Evolutionary conservation across 1,139 yeast species (phyloP), one percentile per base, ranked within the genome.

Genomic region (Lodderomyces oxycetoniae): DNA sequence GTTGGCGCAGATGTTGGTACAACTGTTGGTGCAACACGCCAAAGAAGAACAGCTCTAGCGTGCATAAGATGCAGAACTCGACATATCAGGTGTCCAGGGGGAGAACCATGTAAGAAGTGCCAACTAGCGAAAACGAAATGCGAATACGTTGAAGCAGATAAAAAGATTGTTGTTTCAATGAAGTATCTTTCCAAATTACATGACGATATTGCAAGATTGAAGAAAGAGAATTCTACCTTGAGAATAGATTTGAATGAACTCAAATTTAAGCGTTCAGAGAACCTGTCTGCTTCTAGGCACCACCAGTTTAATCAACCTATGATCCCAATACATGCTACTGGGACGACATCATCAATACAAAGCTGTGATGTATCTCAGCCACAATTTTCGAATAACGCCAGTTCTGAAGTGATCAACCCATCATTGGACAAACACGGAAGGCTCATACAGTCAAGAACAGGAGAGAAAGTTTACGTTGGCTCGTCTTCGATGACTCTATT

Each of bases 71-170:
- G 95, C 50, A 65, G 94, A 27, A 72, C 77, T 32, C 67, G 91
- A 37, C 94, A 85, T 54, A 78, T 81, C 26, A 73, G 84, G 43
- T 85, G 95, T 50, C 88, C 88, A 8, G 93, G 93, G 1, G 91
- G 87, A 1, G 73, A 78, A 26, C 87, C 89, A 0, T 85, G 95
- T 53, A 59, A 65, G 36, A 79, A 79, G 48, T 85, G 95, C 52
- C 61, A 57, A 13, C 55, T 70, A 33, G 76, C 84, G 12, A 71
- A 68, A 36, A 63, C 79, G 2, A 66, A 68, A 22, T 85, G 95
- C 60, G 88, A 82, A 48, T 85, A 84, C 46, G 71, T 77, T 15
- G 91, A 82, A 50, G 87, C 84, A 2, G 88, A 82, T 37, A 80
- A 77, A 61, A 83, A 84, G 52, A 71, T 85, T 13, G 87, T 83